Evolutionary conservation across 106 monocot genomes (phyloP).

Genomic region (Dendrobium catenatum): DNA sequence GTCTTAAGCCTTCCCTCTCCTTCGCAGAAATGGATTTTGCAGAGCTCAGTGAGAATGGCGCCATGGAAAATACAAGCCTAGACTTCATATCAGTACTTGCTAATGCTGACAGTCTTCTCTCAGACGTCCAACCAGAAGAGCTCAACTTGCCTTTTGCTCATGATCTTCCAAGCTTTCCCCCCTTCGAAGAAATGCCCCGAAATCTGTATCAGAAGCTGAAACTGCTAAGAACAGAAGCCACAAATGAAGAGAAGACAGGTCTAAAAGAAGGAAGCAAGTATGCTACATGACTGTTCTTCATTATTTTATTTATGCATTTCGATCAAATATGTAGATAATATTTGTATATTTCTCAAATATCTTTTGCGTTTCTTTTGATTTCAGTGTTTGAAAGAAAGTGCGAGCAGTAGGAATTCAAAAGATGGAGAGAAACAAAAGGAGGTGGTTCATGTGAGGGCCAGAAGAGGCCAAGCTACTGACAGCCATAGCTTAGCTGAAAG

Average conservation of each 20-base stretch:
- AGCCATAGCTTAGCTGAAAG: conserved; percentile 71
- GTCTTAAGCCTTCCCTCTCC: conserved; percentile 12
- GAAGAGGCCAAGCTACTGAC: conserved; percentile 77
- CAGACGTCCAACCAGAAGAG: neutral
- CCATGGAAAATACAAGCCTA: conserved; percentile 11
- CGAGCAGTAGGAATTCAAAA: conserved; percentile 19
- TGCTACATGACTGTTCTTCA: neutral
- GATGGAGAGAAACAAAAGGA: conserved; percentile 39
- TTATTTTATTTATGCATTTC: neutral
- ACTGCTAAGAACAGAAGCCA: conserved; percentile 18
- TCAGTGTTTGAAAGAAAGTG: conserved; percentile 9
- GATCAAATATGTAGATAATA: neutral
- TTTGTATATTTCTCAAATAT: neutral
- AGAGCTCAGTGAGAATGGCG: conserved; percentile 12
- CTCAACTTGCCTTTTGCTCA: conserved; percentile 13
- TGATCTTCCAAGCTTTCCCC: conserved; percentile 7
- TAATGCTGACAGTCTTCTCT: conserved; percentile 9
- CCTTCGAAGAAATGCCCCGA: conserved; percentile 2
- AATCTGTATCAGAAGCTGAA: neutral
- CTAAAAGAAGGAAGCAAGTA: conserved; percentile 19
- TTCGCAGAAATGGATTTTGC: conserved; percentile 27
- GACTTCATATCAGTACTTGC: conserved; percentile 10
- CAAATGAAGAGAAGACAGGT: neutral
- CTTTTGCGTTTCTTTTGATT: neutral
- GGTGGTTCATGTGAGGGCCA: conserved; percentile 61